Evolutionary conservation across 2,329 filamentous ascomycete species (phyloP).

Genomic region (Coniochaeta hoffmannii): DNA sequence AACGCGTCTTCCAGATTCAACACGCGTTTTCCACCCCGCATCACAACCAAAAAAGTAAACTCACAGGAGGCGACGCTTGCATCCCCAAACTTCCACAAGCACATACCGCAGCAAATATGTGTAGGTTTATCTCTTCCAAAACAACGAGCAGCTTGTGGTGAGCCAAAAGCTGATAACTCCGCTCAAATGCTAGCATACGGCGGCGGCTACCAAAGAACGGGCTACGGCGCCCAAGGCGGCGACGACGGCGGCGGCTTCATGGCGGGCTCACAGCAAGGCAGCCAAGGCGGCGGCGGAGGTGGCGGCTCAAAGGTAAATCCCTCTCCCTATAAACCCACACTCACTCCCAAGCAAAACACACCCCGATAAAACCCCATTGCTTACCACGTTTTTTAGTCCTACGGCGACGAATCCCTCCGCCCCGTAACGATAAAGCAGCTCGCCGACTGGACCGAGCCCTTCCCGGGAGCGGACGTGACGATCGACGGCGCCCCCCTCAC

Average conservation of each 20-base stretch:
- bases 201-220: slow-evolving; percentile 38
- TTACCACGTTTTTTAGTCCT: slow-evolving; percentile 41
- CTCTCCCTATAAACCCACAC: neutral
- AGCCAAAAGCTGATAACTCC: too few species aligned
- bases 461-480: slow-evolving; percentile 66
- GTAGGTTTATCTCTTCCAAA: neutral
- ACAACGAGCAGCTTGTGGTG: neutral
- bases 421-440: slow-evolving; percentile 96
- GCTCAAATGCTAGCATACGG: slow-evolving; percentile 38
- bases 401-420: slow-evolving; percentile 78
- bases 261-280: slow-evolving; percentile 48
- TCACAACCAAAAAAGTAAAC: neutral
- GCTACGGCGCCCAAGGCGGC: slow-evolving; percentile 47
- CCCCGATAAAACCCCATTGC: too few species aligned
- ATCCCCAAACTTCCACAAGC: neutral
- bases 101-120: neutral
- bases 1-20: neutral
- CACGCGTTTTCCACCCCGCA: neutral
- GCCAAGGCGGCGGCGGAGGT: slow-evolving; percentile 38
- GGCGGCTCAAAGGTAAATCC: slow-evolving; percentile 27
- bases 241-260: slow-evolving; percentile 58
- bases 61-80: neutral
- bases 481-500: slow-evolving; percentile 72
- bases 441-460: slow-evolving; percentile 70
- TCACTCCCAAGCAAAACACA: neutral